Base-by-base conservation (phyloP, 139 green algal species). In the Trebouxia sp. region DNA sequence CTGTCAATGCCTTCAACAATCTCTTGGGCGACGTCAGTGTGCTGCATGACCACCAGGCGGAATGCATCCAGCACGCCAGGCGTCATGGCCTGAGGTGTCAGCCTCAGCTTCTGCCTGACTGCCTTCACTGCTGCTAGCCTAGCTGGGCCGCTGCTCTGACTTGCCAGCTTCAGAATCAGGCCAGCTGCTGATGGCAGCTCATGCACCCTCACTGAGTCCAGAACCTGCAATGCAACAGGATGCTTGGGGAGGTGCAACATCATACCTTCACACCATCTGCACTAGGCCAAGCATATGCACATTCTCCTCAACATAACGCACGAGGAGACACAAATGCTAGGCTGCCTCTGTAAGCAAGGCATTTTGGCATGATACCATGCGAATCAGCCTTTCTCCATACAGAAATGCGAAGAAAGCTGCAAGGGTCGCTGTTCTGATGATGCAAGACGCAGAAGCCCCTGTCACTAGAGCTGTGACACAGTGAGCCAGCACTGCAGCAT, bases 101-200 rank as follows among this genome's bases (percentile, higher is more conserved):
- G 37, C 32, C 58, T 42, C 35, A 84, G 55, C 41, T 75, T 66
- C 45, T 82, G 38, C 47, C 80, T 65, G 42, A 85, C 67, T 26
- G 72, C 76, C n/a, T 62, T 45, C 65, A 88, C 77, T 26, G 81
- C 78, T 14, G 47, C 32, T 11, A 65, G 45, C 26, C 65, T 37
- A 5, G 62, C 56, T 9, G 51, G 30, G 22, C 22, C 35, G 7
- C 70, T 42, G 30, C 39, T 74, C 56, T 85, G 56, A 58, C 78
- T 83, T 24, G 80, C 81, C 47, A 88, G 78, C 58, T 83, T 83
- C 26, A 83, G 75, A 26, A 85, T 79, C 32, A 88, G 85, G 32
- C 78, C 81, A 4, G 84, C 80, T 65, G 85, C 85, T 30, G 72
- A 76, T 22, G 85, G 78, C 58, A 86, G 85, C 78, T 88, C 85